Evolutionary conservation across 1,284 basidiomycete genomes (phyloP), one percentile per base, ranked within the genome.

Genomic region (Ganoderma multipileum): DNA sequence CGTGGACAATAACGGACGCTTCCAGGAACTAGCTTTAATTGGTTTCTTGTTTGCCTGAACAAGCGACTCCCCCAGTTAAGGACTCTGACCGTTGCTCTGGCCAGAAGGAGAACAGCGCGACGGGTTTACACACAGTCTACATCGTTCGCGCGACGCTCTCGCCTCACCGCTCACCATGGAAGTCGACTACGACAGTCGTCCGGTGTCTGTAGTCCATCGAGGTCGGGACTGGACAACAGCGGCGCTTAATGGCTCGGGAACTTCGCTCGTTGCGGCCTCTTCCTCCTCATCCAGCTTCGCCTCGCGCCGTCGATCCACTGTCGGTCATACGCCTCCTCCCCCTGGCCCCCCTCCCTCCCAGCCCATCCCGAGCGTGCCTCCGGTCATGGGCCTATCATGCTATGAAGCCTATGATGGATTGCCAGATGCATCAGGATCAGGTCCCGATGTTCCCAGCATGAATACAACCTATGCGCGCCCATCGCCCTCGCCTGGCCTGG

Each of bases 281-380:
- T 80, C 81, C 66, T 79, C 79, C 36, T 67, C 33, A 33, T 33
- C 72, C 50, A 61, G 74, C 64, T 79, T 81, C 73, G 73, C 76
- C 68, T 71, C 76, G 67, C 86, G 90, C 65, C 87, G 92, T 69
- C 89, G 91, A 73, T 92, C 91, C 30, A 87, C 88, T 61, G 88
- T 86, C 61, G 86, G 87, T n/a, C 84, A 87, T 74, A 81, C 83
- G 39, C 90, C 91, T 16, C 85, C 89, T 44, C 90, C 91, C 16
- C 85, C 89, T 50, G 89, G 81, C 2, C 91, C 91, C n/a, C 91
- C 91, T 42, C 91, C 91, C n/a, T 87, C 82, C 75, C 85, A 87
- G 72, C 92, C 91, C 64, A 92, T 93, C 70, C 91, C 91, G 57
- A 88, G 82, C 74, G 75, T 91, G 57, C 91, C 72, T 85, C 85